Base-by-base conservation (phyloP, 768 basidiomycete species). In the Mycena haematopus region DNA sequence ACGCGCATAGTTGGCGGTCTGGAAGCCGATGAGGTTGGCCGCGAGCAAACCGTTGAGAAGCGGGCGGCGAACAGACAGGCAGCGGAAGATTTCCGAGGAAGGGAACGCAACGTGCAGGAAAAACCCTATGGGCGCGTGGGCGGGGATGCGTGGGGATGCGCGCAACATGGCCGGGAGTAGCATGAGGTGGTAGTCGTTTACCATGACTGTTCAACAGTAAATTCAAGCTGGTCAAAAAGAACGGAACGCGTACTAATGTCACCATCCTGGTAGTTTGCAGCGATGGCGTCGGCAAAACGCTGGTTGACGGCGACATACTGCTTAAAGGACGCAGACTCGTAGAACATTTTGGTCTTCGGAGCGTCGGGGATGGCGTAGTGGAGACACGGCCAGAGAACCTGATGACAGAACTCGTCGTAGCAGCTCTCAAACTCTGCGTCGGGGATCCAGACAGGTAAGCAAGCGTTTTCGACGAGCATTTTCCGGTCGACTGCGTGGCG, bases 21-120 rank as follows among this genome's bases (percentile, higher is more conserved):
- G 94, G 83, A 98, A 98, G 3, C 93, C 94, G 33, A 98, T 88
- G 46, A 96, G 84, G 77, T 98, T 94, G 27, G 96, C 93, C 15
- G 82, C 95, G n/a, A 99, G 90, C 71, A 99, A 80, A 19, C 96
- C 96, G 35, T 87, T 83, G 25, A 99, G 80, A 24, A 97, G 83
- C 24, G 89, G 84, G 65, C 88, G 84, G 53, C 91, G 84, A 4
- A 92, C 87, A 4, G 90, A 88, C 31, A 98, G 80, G 75, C 95
- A 96, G 9, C 96, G 84, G 83, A 97, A 97, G 68, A 97, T 96
- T 76, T 99, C 96, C 27, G 92, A 94, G 44, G 88, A 91, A 3
- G 96, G 96, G 79, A 97, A 98, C 2, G 96, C 93, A 58, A 96
- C 95, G 73, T 98, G 96, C 77, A 97, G 86, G 83, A 99, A 99